phyloP scores from a whole-genome alignment of 1,284 basidiomycete genomes.

The Moniliella sp. region DNA sequence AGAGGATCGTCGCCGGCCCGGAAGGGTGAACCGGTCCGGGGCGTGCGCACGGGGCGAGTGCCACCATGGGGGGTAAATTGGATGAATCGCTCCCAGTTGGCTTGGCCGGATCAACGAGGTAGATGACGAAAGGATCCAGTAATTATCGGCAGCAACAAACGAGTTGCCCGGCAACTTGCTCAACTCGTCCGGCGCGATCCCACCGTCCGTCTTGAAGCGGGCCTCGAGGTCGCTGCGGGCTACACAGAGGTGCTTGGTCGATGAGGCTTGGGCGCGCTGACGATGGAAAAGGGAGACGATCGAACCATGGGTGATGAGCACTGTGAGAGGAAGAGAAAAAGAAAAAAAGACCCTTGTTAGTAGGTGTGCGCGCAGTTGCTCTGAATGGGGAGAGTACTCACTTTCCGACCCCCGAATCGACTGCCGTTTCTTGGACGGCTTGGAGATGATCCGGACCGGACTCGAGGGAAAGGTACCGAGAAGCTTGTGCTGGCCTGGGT shows the following conservation, averaged over 20 bases:
- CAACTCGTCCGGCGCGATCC: too few relatives aligned
- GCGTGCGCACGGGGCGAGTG: background rate
- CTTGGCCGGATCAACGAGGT: constrained; percentile 50
- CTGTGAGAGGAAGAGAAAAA: constrained; percentile 1
- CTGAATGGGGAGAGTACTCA: constrained; percentile 3
- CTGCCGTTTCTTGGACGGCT: constrained; percentile 60
- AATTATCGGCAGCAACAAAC: too few relatives aligned
- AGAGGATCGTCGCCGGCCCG: constrained; percentile 36
- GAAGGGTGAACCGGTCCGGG: background rate
- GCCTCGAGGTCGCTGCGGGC: too few relatives aligned
- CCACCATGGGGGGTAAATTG: too few relatives aligned
- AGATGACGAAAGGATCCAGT: constrained; percentile 85
- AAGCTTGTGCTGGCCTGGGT: constrained; percentile 43
- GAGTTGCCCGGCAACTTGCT: too few relatives aligned
- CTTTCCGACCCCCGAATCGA: constrained; percentile 57
- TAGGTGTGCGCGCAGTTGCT: background rate
- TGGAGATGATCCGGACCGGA: constrained; percentile 77
- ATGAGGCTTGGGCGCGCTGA: constrained; percentile 48
- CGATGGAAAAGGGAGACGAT: constrained; percentile 87
- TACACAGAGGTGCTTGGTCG: constrained; percentile 77
- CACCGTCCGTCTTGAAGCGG: too few relatives aligned
- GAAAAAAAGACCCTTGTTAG: too few relatives aligned
- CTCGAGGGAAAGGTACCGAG: constrained; percentile 63
- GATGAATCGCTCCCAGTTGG: constrained; percentile 36
- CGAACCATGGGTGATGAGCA: constrained; percentile 82